Base-by-base conservation (phyloP, 2,329 filamentous ascomycete species). In the Diaporthe ilicicola region DNA sequence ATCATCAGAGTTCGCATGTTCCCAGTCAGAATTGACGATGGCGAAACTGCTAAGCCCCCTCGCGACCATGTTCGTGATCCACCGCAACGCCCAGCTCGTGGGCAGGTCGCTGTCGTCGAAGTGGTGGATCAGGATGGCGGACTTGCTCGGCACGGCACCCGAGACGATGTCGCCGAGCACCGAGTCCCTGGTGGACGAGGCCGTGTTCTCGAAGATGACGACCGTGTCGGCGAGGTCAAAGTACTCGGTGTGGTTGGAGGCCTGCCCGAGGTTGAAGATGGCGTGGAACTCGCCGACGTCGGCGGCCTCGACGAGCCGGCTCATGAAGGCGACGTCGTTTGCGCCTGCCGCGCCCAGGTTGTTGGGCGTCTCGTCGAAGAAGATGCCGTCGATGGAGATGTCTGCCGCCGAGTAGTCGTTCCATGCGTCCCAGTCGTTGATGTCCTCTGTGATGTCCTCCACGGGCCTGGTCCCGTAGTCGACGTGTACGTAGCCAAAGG, bases 331-430 rank as follows among this genome's bases (percentile, higher is more conserved):
- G 7, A 71, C 53, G 39, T 71, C 64, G 17, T 32, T 12, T 8
- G 44, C 37, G 15, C 67, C 67, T 19, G 15, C 72, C 77, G 29
- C 68, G 71, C 1, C 59, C 72, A 32, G 69, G 74, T 19, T 71
- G 72, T 27, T 19, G 17, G 15, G 67, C 53, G 3, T 70, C 77
- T 73, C 66, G 53, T 73, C 72, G 48, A 73, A 73, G 59, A 72
- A 73, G 29, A 73, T 67, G 3, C 72, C 72, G 6, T 66, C 59
- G 17, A 73, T 19, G 4, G 65, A 53, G 37, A 73, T 69, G 48
- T 73, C 62, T 17, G 27, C 50, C 2, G 8, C 22, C 19, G 44
- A 24, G 22, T 71, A 64, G 19, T 67, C 42, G 48, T 62, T 69
- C 70, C 70, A 69, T 6, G n/a, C 44, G n/a, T 46, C 54, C 70